These are phyloP conservation scores for Gossypium rotundifolium DNA, from an alignment of 345 rosid genomes.

Conservation along the genomic window DNA sequence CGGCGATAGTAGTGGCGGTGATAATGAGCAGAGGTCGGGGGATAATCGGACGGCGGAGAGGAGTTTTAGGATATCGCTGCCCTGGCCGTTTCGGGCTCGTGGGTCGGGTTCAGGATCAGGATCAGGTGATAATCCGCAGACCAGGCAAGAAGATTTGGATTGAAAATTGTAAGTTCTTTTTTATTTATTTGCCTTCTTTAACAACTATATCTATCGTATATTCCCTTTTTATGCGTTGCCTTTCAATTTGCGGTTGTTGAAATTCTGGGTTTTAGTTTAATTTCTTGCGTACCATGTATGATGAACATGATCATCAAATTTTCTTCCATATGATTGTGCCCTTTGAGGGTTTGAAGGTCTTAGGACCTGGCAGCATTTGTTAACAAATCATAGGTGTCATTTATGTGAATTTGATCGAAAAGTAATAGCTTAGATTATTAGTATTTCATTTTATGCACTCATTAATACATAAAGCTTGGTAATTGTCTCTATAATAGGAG, in stretches of 20 bases:
- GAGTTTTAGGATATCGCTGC: slow-evolving; percentile 51
- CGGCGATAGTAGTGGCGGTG: slow-evolving; percentile 17
- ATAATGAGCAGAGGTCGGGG: slow-evolving; percentile 21
- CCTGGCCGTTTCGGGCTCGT: slow-evolving; percentile 42
- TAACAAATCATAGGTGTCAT: background rate
- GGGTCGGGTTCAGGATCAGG: slow-evolving; percentile 26
- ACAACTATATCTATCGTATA: background rate
- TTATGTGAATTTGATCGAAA: background rate
- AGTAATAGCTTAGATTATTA: background rate
- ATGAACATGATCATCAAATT: background rate
- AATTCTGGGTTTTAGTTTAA: background rate
- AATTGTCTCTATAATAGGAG: background rate
- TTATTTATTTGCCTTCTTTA: background rate
- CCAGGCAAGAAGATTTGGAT: slow-evolving; percentile 60
- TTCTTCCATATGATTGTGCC: background rate
- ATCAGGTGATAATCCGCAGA: slow-evolving; percentile 32
- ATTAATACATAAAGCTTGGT: background rate
- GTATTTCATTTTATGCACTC: background rate
- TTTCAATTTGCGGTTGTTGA: background rate
- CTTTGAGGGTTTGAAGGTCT: background rate
- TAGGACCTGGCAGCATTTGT: background rate
- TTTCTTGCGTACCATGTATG: background rate
- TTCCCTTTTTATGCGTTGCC: background rate
- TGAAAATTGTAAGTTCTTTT: slow-evolving; percentile 29
- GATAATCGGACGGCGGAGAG: slow-evolving; percentile 37